Percentiles rank a stretch among this genome's conserved stretches.
phyloP scores from a whole-genome alignment of 208 protist genomes.

The Leptomonas seymouri region DNA sequence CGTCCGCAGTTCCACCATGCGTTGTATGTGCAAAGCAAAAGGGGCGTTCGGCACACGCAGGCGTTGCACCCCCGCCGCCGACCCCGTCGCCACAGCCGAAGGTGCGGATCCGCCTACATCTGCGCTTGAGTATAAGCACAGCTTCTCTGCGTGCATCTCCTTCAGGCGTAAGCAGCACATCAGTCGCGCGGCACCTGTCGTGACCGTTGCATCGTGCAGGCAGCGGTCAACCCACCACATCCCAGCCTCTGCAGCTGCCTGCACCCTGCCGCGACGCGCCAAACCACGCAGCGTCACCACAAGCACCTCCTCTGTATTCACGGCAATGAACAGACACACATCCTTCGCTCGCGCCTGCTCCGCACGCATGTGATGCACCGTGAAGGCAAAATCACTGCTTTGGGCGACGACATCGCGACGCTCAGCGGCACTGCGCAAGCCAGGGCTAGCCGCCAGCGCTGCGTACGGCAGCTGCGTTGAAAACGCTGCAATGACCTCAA shows the following conservation, averaged over 20 bases:
- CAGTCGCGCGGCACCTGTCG: neutral
- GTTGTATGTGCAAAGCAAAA: slow-evolving; percentile 20
- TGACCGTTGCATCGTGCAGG: neutral
- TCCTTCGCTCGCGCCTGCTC: neutral
- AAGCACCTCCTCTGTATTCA: slow-evolving; percentile 10
- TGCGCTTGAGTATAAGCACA: slow-evolving; percentile 18
- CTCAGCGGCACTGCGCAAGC: neutral
- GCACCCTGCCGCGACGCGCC: neutral
- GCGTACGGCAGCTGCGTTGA: neutral
- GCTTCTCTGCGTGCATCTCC: slow-evolving; percentile 8
- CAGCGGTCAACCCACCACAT: slow-evolving; percentile 40
- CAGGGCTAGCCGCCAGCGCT: slow-evolving; percentile 4
- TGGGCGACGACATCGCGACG: neutral
- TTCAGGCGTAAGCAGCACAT: slow-evolving; percentile 13
- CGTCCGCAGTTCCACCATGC: slow-evolving; percentile 15
- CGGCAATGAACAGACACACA: neutral
- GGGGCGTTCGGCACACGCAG: slow-evolving; percentile 19
- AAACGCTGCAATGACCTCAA: neutral
- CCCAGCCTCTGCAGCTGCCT: slow-evolving; percentile 4
- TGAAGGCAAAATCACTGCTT: neutral
- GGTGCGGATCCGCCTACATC: neutral
- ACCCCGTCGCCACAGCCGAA: neutral
- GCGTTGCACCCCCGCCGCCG: neutral
- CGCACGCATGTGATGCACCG: slow-evolving; percentile 4
- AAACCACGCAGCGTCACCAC: slow-evolving; percentile 5